These are phyloP conservation scores for Aureobasidium pullulans DNA, from an alignment of 2,329 filamentous ascomycete species.

Conservation along the genomic window DNA sequence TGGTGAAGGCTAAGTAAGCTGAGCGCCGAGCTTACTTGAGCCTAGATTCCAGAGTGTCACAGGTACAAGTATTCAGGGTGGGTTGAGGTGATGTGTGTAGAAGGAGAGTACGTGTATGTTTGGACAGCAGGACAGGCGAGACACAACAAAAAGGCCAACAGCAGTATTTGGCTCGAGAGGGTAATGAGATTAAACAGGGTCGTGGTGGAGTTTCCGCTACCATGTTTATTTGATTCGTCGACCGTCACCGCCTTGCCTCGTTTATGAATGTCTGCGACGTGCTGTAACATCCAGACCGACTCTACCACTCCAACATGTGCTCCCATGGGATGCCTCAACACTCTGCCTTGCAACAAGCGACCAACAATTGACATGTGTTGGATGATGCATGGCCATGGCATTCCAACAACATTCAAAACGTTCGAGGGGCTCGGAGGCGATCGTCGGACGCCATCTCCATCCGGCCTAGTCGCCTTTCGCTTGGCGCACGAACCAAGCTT, in stretches of 20 bases:
- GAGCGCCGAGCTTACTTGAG: slow-evolving; percentile 8
- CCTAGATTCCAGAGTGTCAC: slow-evolving; percentile 6
- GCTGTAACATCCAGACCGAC: neutral
- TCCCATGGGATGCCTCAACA: neutral
- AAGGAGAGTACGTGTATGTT: neutral
- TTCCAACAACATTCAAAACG: slow-evolving; percentile 4
- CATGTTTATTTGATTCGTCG: slow-evolving; percentile 5
- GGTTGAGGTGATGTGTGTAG: neutral
- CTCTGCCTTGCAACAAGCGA: neutral
- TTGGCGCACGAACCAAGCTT: neutral
- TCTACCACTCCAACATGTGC: neutral
- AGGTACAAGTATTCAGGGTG: neutral
- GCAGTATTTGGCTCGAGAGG: neutral
- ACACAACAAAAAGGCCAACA: neutral
- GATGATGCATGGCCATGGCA: neutral
- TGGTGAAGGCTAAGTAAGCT: slow-evolving; percentile 12
- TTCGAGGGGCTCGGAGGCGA: neutral
- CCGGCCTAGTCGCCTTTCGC: neutral
- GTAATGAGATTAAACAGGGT: slow-evolving; percentile 9
- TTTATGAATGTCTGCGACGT: neutral
- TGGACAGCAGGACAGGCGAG: neutral
- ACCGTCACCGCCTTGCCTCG: slow-evolving; percentile 7
- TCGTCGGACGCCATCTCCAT: neutral
- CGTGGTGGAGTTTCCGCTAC: slow-evolving; percentile 1
- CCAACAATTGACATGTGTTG: slow-evolving; percentile 2